Conservation (phyloP, 2,329 filamentous ascomycete genomes). For the Colletotrichum sp. region DNA sequence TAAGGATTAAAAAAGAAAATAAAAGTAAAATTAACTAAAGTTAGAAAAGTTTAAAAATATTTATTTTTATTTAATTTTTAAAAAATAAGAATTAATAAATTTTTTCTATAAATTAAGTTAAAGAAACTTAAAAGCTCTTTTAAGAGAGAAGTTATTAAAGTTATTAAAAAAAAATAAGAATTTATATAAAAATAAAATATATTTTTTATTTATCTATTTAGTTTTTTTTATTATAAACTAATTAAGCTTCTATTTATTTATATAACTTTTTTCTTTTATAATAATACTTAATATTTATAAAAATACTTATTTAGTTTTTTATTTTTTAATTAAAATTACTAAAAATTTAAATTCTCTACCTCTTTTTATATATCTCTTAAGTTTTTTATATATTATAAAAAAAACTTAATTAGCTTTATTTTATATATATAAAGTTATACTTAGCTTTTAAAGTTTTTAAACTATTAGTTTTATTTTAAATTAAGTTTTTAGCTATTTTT, state of each 20-base stretch:
- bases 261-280: neutral
- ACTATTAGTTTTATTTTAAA: no score
- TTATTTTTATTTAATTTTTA: neutral
- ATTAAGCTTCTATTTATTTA: no score
- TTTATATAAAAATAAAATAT: neutral
- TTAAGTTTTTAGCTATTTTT: no score
- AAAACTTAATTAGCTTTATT: no score
- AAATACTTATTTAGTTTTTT: neutral
- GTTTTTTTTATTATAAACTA: no score
- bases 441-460: no score
- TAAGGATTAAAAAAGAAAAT: neutral
- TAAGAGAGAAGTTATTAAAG: neutral
- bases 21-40: neutral
- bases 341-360: no score
- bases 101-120: neutral
- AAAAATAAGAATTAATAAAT: neutral
- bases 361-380: no score
- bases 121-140: fast-evolving
- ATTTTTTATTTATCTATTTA: no score
- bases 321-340: neutral
- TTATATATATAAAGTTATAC: no score
- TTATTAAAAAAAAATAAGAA: neutral
- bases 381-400: no score
- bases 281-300: neutral
- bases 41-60: fast-evolving